These are phyloP conservation scores for Pseudohalonectria lignicola DNA, from an alignment of 2,329 filamentous ascomycete species.

Conservation along the genomic window DNA sequence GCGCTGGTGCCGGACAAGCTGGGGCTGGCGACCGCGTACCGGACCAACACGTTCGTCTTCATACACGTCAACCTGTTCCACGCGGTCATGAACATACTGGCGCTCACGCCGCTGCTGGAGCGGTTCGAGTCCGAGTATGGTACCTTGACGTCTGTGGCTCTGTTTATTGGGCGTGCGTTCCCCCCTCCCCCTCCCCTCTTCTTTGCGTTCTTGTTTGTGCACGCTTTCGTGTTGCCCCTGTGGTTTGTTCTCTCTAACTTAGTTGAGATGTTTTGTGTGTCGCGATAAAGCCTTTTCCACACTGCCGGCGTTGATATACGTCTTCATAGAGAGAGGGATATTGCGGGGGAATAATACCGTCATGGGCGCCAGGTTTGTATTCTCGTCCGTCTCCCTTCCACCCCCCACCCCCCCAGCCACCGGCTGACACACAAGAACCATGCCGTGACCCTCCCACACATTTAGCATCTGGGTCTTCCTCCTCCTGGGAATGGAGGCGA, in stretches of 20 bases:
- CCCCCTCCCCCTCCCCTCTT: background rate
- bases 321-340: slow-evolving; percentile 64
- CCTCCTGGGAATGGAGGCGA: slow-evolving; percentile 71
- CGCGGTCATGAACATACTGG: slow-evolving; percentile 65
- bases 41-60: slow-evolving; percentile 84
- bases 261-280: slow-evolving; percentile 9
- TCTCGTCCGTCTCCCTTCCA: background rate
- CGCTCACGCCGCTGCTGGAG: slow-evolving; percentile 79
- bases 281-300: slow-evolving; percentile 74
- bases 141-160: slow-evolving; percentile 72
- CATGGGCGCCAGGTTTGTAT: slow-evolving; percentile 74
- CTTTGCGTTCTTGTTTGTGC: background rate
- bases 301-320: slow-evolving; percentile 72
- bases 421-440: too few relatives aligned
- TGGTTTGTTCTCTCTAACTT: too few relatives aligned
- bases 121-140: slow-evolving; percentile 90
- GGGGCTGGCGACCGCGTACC: slow-evolving; percentile 58
- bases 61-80: slow-evolving; percentile 78
- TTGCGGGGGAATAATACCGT: slow-evolving; percentile 62
- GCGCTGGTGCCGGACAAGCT: slow-evolving; percentile 69
- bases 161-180: slow-evolving; percentile 85
- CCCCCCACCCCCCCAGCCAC: too few relatives aligned
- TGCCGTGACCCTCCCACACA: slow-evolving; percentile 10
- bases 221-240: too few relatives aligned
- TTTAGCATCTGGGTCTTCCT: slow-evolving; percentile 85